Evolutionary conservation across 2,329 filamentous ascomycete species (phyloP), one percentile per base, ranked within the genome.

Genomic region (Phialophora verrucosa): DNA sequence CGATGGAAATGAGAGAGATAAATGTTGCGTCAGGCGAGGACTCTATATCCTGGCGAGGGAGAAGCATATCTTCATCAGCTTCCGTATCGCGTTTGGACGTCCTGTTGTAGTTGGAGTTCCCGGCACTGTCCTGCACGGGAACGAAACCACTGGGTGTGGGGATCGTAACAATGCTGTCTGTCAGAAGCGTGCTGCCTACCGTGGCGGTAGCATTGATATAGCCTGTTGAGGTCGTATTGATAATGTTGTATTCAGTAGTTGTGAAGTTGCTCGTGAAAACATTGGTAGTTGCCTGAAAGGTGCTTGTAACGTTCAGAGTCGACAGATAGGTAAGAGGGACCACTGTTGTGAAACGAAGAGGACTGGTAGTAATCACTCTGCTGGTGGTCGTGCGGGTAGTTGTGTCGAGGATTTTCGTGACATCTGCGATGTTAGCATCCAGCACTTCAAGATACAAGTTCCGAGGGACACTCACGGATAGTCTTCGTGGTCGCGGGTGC

Each of bases 1-100:
- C 50, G 31, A 53, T 27, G 23, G 59, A 61, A 31, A 61, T 23
- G 59, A 61, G 17, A 27, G 59, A 61, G 47, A 44, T 44, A 29
- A 53, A 61, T 7, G 29, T 38, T 3, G 59, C 14, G 35, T 49
- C 57, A 49, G 59, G 17, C 7, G 47, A 11, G 7, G 29, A n/a
- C 11, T 11, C 27, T 4, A 8, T 14, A 3, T 20, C 59, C 23
- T 61, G 59, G 14, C 59, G 49, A 27, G 47, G 31, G 7, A n/a
- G 11, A 4, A 53, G 47, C 32, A 53, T 23, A 6, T 53, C 59
- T 31, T 25, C 20, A 11, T 44, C 49, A 3, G 4, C 3, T 10
- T 61, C 27, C 1, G 51, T 31, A 4, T 23, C n/a, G 8, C 50
- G 47, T 31, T 54, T 61, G 14, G 31, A 25, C 29, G 49, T 38